A percentile compares a stretch with the other conserved stretches of the same genome.
phyloP scores from a whole-genome alignment of 23 red algal genomes.

The Cyanidium caldarium region DNA sequence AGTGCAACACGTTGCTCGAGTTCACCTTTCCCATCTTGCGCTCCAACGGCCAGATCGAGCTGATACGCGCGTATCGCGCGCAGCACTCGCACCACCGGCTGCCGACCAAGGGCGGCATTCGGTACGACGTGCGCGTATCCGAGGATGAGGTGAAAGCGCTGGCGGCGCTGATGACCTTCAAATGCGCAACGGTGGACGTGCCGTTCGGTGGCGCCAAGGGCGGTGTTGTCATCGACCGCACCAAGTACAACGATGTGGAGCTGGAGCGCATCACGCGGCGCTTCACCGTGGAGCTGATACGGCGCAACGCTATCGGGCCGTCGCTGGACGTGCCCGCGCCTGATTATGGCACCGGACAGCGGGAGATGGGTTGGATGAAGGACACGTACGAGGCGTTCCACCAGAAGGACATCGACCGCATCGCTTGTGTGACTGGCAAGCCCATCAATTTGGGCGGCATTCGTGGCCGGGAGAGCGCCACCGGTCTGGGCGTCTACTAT shows the following conservation, averaged over 20 bases:
- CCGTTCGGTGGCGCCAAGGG: conserved; percentile 96
- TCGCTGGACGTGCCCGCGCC: conserved; percentile 93
- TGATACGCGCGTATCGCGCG: conserved; percentile 66
- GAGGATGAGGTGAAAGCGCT: conserved; percentile 86
- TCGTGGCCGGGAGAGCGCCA: conserved; percentile 81
- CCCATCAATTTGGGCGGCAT: conserved; percentile 85
- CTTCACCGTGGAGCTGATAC: conserved; percentile 68
- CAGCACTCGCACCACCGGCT: conserved; percentile 67
- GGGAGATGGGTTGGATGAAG: conserved; percentile 89
- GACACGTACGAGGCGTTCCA: conserved; percentile 81
- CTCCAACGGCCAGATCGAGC: conserved; percentile 39
- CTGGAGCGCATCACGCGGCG: conserved; percentile 75
- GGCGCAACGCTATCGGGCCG: conserved; percentile 78
- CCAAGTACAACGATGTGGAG: conserved; percentile 41
- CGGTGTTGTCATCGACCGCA: conserved; percentile 71
- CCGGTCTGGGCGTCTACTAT: conserved; percentile 83
- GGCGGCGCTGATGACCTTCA: conserved; percentile 83
- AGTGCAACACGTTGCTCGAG: conserved; percentile 40
- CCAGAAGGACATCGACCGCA: conserved; percentile 52
- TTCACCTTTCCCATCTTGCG: conserved; percentile 61
- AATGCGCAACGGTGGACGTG: conserved; percentile 88
- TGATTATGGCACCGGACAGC: conserved; percentile 78
- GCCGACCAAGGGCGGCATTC: conserved; percentile 93
- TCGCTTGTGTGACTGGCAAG: conserved; percentile 83
- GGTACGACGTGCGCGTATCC: conserved; percentile 56